A percentile compares a stretch with the other conserved stretches of the same genome.
Evolutionary conservation across 169 alveolate genomes (phyloP).

Genomic region (Perkinsus olseni): DNA sequence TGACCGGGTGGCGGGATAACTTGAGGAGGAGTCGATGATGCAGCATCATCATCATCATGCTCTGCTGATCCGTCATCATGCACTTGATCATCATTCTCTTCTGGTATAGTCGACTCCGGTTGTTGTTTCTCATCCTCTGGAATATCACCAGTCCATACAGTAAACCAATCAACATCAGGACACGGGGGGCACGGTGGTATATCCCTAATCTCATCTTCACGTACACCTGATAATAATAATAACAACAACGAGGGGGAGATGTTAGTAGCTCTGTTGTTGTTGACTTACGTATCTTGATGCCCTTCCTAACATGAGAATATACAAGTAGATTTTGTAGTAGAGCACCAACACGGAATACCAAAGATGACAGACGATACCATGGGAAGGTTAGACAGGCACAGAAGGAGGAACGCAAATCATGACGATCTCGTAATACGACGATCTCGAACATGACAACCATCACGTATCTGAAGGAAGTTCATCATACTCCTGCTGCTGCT

Average conservation of each 20-base stretch:
- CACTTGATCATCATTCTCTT: background rate
- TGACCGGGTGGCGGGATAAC: background rate
- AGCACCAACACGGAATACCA: background rate
- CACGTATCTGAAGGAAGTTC: background rate
- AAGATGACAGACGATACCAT: background rate
- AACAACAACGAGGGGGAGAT: background rate
- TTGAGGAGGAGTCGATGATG: background rate
- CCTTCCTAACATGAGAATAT: background rate
- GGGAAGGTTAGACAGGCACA: background rate
- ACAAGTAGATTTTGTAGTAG: background rate
- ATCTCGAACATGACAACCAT: background rate
- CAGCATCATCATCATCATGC: background rate
- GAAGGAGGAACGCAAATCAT: background rate
- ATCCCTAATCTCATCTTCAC: background rate
- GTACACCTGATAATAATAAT: background rate
- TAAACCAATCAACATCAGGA: background rate
- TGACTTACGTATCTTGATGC: background rate
- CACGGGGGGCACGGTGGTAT: background rate
- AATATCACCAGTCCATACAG: background rate
- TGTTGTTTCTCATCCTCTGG: background rate
- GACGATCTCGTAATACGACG: background rate
- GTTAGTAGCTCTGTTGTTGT: background rate
- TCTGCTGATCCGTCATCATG: background rate
- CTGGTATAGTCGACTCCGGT: background rate
- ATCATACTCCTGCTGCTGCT: background rate